Evolutionary conservation across 805 yeast species (phyloP), one percentile per base, ranked within the genome.

Genomic region (Kodamaea sagamina): DNA sequence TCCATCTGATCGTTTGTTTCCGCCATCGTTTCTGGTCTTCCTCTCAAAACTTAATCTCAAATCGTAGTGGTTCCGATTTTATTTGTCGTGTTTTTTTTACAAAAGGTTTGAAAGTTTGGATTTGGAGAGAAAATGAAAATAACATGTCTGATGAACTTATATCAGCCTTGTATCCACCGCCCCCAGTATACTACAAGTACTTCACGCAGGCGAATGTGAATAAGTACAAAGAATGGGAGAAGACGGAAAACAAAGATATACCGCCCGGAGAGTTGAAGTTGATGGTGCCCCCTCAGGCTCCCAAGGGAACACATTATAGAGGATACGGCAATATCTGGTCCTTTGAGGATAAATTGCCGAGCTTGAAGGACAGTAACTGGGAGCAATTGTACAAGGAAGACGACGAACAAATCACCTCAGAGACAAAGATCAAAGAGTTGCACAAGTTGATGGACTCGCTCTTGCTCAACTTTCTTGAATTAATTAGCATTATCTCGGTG

Each of bases 251-350:
- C 39, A 32, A 58, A 53, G 41, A 48, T 16, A 19, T 16, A 10
- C 31, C 42, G 2, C 71, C 68, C 4, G 76, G 74, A 11, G 78
- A 78, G 32, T 59, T 85, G 28, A 72, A 75, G 53, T 82, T 80
- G 49, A 63, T 84, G 15, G 61, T 77, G 10, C 92, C 92, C 0
- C 95, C 95, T 1, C 52, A 58, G 11, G 72, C 72, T 37, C 93
- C 93, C 1, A 57, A 62, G n/a, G 76, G 78, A 4, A 74, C 75
- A 6, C 78, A 80, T 22, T 92, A 92, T 59, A 67, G 96, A 36
- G 86, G 92, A 0, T 93, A 89, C 64, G 99, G 99, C 4, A 86
- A 84, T 50, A 68, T 88, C 12, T 92, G 99, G 99, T 84, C 86
- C 49, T 76, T 79, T 53, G 74, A 77, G 47, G 96, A 92, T 58